Base-by-base conservation (phyloP, 2,329 filamentous ascomycete species). In the Penicillium carneum region DNA sequence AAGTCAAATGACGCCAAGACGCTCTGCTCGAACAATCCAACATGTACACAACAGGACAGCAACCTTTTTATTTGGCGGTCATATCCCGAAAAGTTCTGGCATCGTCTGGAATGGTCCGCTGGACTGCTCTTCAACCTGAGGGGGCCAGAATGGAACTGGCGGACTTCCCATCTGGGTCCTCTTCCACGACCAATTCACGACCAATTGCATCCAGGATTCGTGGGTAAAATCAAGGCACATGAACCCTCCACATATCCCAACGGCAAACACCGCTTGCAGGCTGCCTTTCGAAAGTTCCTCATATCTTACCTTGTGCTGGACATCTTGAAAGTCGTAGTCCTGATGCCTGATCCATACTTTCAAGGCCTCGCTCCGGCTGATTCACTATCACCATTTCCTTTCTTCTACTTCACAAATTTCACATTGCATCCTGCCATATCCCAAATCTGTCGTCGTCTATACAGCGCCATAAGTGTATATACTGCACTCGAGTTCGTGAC, bases 271-370 rank as follows among this genome's bases (percentile, higher is more conserved):
- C 83, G 89, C 45, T 59, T 88, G 42, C 74, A 76, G 57, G 67
- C 71, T 16, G 81, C 82, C 29, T 61, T 87, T 11, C 59, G 75
- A 9, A 79, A 72, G 6, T 77, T 89, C n/a, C 57, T 86, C 2
- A 58, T 84, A 39, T 81, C 82, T 65, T 95, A 91, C 72, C 65
- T 95, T 12, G 63, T 85, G 8, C 80, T 97, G 9, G 94, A 97
- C 75, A 60, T 87, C 7, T 76, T 91, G 54, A 90, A 90, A 70
- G 83, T 88, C 1, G 64, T 87, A 63, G 88, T 59, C 23, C 3
- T 92, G 80, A 87, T 89, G 67, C 84, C 86, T 55, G 94, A 98
- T 70, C 88, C 90, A 0, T 96, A 94, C 79, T 96, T 93, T 77
- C 83, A 83, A 77, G 82, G 83, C 43, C 71, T 87, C 60, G 72